Evolutionary conservation across 176 grass and related monocot genomes (phyloP).

Genomic region (Zoysia japonica): DNA sequence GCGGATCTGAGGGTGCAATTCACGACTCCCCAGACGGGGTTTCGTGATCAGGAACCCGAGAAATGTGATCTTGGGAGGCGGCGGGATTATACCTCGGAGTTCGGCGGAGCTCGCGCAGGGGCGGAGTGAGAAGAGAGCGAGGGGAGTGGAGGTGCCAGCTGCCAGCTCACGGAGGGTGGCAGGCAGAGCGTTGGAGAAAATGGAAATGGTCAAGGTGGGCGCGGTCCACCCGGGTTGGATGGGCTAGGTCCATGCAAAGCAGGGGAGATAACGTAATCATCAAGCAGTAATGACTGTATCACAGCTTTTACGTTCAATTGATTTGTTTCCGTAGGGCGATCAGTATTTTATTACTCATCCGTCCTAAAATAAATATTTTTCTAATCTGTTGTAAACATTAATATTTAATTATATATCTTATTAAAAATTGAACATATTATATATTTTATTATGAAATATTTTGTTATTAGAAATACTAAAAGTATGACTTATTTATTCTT

Average conservation of each 20-base stretch:
- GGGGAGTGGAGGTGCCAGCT: slow-evolving; percentile 28
- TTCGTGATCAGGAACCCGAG: slow-evolving; percentile 6
- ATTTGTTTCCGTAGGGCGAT: neutral
- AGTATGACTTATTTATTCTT: no score
- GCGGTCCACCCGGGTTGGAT: slow-evolving; percentile 21
- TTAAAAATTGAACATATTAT: no score
- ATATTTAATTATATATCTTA: no score
- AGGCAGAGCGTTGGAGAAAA: slow-evolving; percentile 3
- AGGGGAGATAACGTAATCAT: neutral
- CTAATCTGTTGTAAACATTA: no score
- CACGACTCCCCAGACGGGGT: neutral
- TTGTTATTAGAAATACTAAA: no score
- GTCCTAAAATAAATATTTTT: no score
- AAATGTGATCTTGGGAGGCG: slow-evolving; percentile 31
- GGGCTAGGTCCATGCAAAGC: neutral
- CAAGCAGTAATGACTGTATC: neutral
- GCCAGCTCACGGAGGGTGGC: slow-evolving; percentile 33
- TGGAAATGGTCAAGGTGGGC: neutral
- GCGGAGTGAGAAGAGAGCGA: slow-evolving; percentile 17
- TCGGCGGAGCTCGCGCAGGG: slow-evolving; percentile 8
- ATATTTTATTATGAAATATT: no score
- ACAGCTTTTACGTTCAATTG: neutral
- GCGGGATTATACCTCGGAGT: slow-evolving; percentile 28
- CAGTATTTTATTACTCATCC: neutral
- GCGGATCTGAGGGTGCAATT: slow-evolving; percentile 48